Percentiles rank a stretch among this genome's conserved stretches.
Evolutionary conservation across 345 rosid genomes (phyloP).

Genomic region (Lumnitzera racemosa): DNA sequence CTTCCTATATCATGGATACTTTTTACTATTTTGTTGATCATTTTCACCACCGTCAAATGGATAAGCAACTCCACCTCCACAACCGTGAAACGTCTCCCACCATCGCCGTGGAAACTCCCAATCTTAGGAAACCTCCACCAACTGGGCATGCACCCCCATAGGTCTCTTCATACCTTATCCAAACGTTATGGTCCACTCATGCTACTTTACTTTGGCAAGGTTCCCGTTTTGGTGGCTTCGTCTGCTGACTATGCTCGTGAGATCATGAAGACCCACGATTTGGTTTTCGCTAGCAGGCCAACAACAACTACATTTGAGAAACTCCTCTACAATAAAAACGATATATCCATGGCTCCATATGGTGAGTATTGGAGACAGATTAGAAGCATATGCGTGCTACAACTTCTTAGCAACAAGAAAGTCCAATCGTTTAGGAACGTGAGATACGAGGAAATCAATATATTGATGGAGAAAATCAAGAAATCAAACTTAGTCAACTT

Average conservation of each 20-base stretch:
- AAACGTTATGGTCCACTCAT: conserved; percentile 46
- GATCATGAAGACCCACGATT: conserved; percentile 52
- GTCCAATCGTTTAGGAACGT: conserved; percentile 29
- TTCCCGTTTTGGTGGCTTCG: conserved; percentile 43
- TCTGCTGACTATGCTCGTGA: conserved; percentile 38
- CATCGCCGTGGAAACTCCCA: conserved; percentile 49
- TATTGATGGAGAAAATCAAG: conserved; percentile 22
- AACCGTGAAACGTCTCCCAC: conserved; percentile 10
- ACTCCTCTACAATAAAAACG: conserved; percentile 30
- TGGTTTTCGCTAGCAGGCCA: conserved; percentile 39
- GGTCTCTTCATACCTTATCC: conserved; percentile 30
- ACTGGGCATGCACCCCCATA: conserved; percentile 38
- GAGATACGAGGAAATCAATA: conserved; percentile 36
- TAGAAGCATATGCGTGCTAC: conserved; percentile 36
- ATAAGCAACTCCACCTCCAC: background rate
- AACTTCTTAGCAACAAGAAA: conserved; percentile 41
- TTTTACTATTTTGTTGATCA: background rate
- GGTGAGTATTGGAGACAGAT: conserved; percentile 75
- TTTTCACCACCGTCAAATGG: conserved; percentile 1
- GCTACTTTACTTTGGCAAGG: conserved; percentile 44
- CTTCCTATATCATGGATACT: no score
- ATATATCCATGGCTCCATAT: conserved; percentile 36
- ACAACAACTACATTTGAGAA: conserved; percentile 6
- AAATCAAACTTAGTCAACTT: conserved; percentile 22
- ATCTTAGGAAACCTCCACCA: conserved; percentile 58